Evolutionary conservation across 2,329 filamentous ascomycete genomes (phyloP), one percentile per base, ranked within the genome.

Genomic region (Xylaria sp.): DNA sequence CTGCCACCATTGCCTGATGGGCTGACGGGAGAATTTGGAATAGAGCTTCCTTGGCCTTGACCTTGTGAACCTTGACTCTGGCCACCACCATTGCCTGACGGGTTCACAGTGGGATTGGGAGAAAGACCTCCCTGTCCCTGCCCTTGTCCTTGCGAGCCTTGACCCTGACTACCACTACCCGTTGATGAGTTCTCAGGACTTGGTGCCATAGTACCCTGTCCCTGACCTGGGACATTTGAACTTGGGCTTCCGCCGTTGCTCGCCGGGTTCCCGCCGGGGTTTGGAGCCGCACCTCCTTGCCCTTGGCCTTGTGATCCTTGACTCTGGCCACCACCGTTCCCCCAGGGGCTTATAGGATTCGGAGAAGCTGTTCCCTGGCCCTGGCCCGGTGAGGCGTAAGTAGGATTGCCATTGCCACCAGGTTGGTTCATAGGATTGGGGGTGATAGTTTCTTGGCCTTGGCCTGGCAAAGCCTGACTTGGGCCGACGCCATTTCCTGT

Each of bases 401-500:
- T 37, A 22, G 48, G 21, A 9, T 21, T 45, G 4, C 20, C 43
- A n/a, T 21, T 44, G 26, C 46, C 44, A 7, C 34, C 24, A 17
- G 40, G 16, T 48, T 19, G 19, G 20, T 37, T 42, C 16, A 17
- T 39, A 19, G 45, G 49, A 39, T 29, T 50, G 18, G 44, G 43
- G 11, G n/a, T 43, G 16, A 42, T 19, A 16, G 49, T 49, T 24
- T 50, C 55, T 38, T 52, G 52, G 4, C 54, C 48, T 41, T 53
- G 47, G 4, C 48, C 46, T 22, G 45, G 37, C 13, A 38, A 40
- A 2, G 54, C 44, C 11, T 48, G 38, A 7, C 38, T 50, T 21
- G 59, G 56, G 16, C 39, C 53, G 34, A 39, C 39, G 19, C 49
- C 43, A 26, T 29, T 57, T 5, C 50, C 50, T 7, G 44, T 46